Base-by-base conservation (phyloP, 805 yeast genomes). In the Pichia thaimueangensis region DNA sequence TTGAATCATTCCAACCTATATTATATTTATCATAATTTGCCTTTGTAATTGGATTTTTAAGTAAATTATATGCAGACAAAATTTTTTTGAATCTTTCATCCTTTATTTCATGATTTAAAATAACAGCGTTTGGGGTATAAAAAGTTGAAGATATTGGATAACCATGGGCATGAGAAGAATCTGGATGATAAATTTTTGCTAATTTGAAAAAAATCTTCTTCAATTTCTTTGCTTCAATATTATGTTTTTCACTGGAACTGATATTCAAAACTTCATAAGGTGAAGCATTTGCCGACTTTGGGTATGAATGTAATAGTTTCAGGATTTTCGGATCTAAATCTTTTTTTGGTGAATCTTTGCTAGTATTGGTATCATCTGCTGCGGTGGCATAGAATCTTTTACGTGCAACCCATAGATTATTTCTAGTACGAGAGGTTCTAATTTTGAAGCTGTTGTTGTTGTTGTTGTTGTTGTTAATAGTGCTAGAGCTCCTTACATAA, bases 181-280 rank as follows among this genome's bases (percentile, higher is more conserved):
- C 97, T 0, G 97, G 96, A 57, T 88, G 96, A 53, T 88, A 88
- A 9, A 79, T 56, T 58, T 83, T 85, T 10, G 88, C 88, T 36
- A 77, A 64, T 41, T 73, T 68, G 50, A 73, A 75, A 54, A 81
- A 83, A 35, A 71, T 70, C 21, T 62, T 48, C 46, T 75, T 75
- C 38, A 81, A 60, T 24, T 58, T 48, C 10, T 52, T 59, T 38
- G 58, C 58, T 42, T 71, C 70, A 33, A 71, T 59, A 20, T 57
- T 20, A n/a, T 32, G 2, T 10, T 20, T 57, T 1, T 52, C 51
- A 0, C 60, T 57, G 5, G 47, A 47, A 3, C 58, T 48, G 21
- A 76, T 54, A 4, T 73, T 71, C 43, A 87, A 73, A 4, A 87
- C 69, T 27, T 85, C 86, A 53, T 82, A 81, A 0, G 96, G 95